Evolutionary conservation across 192 early-diverging fungal genomes (phyloP), one percentile per base, ranked within the genome.

Genomic region (Phlyctochytrium bullatum): DNA sequence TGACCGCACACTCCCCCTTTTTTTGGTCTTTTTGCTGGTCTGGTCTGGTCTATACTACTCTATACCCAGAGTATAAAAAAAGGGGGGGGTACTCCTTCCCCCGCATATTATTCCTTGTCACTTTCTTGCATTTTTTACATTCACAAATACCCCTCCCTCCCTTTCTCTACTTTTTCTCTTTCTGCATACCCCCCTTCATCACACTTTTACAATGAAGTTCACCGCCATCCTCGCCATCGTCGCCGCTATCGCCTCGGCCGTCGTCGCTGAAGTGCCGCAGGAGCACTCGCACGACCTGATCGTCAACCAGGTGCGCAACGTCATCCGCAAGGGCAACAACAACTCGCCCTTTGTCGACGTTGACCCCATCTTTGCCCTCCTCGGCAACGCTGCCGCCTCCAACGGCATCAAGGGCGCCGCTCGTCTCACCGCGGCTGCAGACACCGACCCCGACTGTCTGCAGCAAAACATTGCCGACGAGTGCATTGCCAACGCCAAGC

Each of bases 401-500:
- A 66, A 66, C 10, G 65, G n/a, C 63, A 4, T 65, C 61, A 64
- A 66, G 23, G 34, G 6, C 29, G 27, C 6, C 4, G 20, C 6
- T 20, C 40, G 6, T 47, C 10, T 20, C 40, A 20, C 10, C 40
- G 40, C 10, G 6, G 40, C 40, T n/a, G n/a, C n/a, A n/a, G 23
- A 63, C 29, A 33, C 17, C 24, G 61, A 65, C 62, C 24, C 24
- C n/a, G 20, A 10, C 32, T 66, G 65, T 33, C 62, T 66, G 10
- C 65, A 66, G 34, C 65, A 66, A 65, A 64, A 66, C 63, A 6
- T 66, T 24, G 65, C 65, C 64, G 65, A 66, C 64, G 27, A 6
- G 10, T 61, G 61, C 65, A 65, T 66, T 10, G 27, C 65, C 30
- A 61, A 14, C 10, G 57, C 61, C 64, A n/a, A n/a, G n/a, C n/a